Base-by-base conservation (phyloP, 2,329 filamentous ascomycete species). In the Raffaelea ambrosiae region DNA sequence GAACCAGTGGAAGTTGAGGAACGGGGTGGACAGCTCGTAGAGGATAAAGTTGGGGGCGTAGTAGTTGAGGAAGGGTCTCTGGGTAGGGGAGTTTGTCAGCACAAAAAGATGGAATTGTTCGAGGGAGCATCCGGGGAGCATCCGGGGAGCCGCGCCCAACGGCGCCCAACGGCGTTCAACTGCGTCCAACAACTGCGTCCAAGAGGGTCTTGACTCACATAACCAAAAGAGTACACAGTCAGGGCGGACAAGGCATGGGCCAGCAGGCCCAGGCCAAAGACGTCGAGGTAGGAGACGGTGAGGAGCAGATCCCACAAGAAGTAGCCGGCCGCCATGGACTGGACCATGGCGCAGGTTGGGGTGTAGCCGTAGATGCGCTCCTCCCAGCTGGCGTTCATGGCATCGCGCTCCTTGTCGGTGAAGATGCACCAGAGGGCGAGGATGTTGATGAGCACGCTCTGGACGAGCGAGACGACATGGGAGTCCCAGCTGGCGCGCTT, bases 1-100 rank as follows among this genome's bases (percentile, higher is more conserved):
- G 70, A 93, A 93, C 88, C 88, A 94, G 71, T 94, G 88, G 61
- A 91, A 77, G 62, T 94, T 94, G 49, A 93, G 74, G 65, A 93
- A 90, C 8, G 87, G 86, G 4, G 84, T 86, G 22, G 86, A 90
- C 36, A 94, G 77, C 65, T 94, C 88, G 77, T 89, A 94, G 50
- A 93, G 81, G 58, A 94, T 87, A 65, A 94, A 94, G 51, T 80
- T 79, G 48, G 77, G 76, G 48, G 78, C 84, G 65, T 93, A 94
- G 70, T 83, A 90, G 69, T 91, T 90, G 54, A 90, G 74, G 59
- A 91, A 90, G 2, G 88, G 88, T 51, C 86, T 76, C 87, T 93
- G 60, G 1, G 11, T 11, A n/a, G 18, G 44, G 7, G 7, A 29
- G 26, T 51, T 44, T 5, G n/a, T 41, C 22, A 41, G 44, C n/a